These are phyloP conservation scores for Mycosphaerella arachidis DNA, from an alignment of 2,329 filamentous ascomycete genomes.

Conservation along the genomic window DNA sequence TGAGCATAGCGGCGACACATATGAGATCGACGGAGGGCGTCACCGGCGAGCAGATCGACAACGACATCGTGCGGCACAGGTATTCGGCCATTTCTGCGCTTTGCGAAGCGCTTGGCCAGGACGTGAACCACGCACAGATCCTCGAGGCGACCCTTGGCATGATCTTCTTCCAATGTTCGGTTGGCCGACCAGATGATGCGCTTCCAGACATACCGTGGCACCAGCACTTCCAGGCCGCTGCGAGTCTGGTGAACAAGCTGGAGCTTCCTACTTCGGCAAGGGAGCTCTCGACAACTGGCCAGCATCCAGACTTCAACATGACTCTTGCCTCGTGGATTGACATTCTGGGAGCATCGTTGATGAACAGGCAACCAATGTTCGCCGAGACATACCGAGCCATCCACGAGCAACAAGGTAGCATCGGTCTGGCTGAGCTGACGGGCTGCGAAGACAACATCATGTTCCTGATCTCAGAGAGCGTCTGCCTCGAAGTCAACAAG, in stretches of 20 bases:
- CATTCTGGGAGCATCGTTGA: conserved; percentile 90
- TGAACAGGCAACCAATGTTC: conserved; percentile 77
- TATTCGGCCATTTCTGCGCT: conserved; percentile 82
- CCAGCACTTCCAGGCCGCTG: conserved; percentile 90
- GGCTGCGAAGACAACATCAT: conserved; percentile 96
- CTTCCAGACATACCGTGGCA: conserved; percentile 94
- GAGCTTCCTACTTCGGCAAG: conserved; percentile 65
- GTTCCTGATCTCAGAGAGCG: conserved; percentile 97
- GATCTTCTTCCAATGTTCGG: conserved; percentile 93
- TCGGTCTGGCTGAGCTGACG: conserved; percentile 88
- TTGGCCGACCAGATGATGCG: conserved; percentile 77
- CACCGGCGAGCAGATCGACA: conserved; percentile 69
- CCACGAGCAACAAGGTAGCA: conserved; percentile 62
- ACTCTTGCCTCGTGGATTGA: conserved; percentile 92
- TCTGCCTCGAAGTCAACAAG: conserved; percentile 89
- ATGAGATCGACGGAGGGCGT: conserved; percentile 71
- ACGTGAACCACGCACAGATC: conserved; percentile 80
- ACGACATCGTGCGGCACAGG: conserved; percentile 87
- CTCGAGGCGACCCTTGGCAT: conserved; percentile 89
- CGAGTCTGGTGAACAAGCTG: conserved; percentile 78
- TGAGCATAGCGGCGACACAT: conserved; percentile 89
- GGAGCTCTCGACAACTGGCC: conserved; percentile 38
- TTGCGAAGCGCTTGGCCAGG: conserved; percentile 72
- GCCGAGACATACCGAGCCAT: conserved; percentile 95
- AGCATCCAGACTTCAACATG: conserved; percentile 87